Conservation (phyloP, 2,329 filamentous ascomycete genomes). For the Ascochyta rabiei region DNA sequence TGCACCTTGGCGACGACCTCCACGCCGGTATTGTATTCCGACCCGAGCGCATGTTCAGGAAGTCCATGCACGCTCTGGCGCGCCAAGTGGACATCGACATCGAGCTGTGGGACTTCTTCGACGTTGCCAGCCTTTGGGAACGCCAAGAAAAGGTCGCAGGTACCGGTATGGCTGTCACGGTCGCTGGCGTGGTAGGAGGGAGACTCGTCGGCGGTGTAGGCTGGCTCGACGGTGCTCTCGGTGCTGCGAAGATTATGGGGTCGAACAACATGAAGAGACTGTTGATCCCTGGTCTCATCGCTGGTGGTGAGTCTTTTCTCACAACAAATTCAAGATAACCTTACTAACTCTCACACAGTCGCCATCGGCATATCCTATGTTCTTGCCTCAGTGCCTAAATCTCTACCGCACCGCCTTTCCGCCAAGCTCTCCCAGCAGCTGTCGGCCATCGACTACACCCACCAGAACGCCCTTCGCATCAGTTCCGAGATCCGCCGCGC, state of each 20-base stretch:
- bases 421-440: constrained; percentile 84
- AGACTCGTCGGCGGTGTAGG: constrained; percentile 81
- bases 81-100: constrained; percentile 86
- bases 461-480: constrained; percentile 84
- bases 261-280: constrained; percentile 80
- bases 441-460: constrained; percentile 85
- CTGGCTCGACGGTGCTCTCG: constrained; percentile 88
- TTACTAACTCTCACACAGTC: constrained; percentile 55
- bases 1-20: constrained; percentile 88
- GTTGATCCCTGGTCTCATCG: constrained; percentile 78
- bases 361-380: constrained; percentile 79
- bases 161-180: constrained; percentile 91
- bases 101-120: constrained; percentile 92
- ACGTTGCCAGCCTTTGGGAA: constrained; percentile 80
- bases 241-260: constrained; percentile 79
- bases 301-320: constrained; percentile 69
- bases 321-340: neutral
- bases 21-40: constrained; percentile 80
- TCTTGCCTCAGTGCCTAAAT: constrained; percentile 84
- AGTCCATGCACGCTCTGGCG: constrained; percentile 78
- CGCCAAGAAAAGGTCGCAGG: constrained; percentile 93
- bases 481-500: constrained; percentile 86
- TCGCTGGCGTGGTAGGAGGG: constrained; percentile 83
- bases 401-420: constrained; percentile 83
- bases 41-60: constrained; percentile 91